Evolutionary conservation across 305 asterid genomes (phyloP), one percentile per base, ranked within the genome.

Genomic region (Rubia peregrina): DNA sequence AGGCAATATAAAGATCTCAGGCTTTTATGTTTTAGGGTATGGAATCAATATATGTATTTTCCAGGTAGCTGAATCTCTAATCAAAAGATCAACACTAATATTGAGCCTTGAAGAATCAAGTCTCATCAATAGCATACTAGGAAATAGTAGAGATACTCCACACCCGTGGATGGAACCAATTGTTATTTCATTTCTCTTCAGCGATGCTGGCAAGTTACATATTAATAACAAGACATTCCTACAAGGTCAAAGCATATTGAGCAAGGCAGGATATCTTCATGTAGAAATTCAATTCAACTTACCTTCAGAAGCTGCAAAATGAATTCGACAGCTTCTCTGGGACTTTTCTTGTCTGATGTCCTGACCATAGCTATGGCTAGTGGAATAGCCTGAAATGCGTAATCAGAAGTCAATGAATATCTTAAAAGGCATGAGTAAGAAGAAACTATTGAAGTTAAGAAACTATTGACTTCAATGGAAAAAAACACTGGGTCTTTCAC

Each of bases 271-370:
- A 61, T 61, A 71, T 16, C 61, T 60, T 60, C 68, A 43, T 11
- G 48, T 46, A 60, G 55, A 36, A 67, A 76, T 75, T 48, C 38
- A 77, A 66, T 41, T 69, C 17, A 8, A 61, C 7, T 72, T 84
- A 95, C 99, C 99, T 91, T 95, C 84, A 95, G 73, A 79, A 95
- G 98, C 82, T 91, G 97, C 82, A 90, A 88, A 82, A 95, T 80
- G 74, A 95, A 95, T 84, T 95, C 98, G 78, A 95, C 97, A 80
- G 98, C 98, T 85, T 95, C 99, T 80, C 95, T 90, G 44, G 98
- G 98, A 80, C 98, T 94, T 83, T 85, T 91, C 82, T 84, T 85
- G 75, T 94, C 97, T 51, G 94, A 81, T 71, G 95, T 80, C 75
- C 96, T 89, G 75, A 94, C 92, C 88, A 80, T 85, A 73, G 99